Evolutionary conservation across 2,329 filamentous ascomycete species (phyloP), one percentile per base, ranked within the genome.

Genomic region (Cadophora luteo-olivacea): DNA sequence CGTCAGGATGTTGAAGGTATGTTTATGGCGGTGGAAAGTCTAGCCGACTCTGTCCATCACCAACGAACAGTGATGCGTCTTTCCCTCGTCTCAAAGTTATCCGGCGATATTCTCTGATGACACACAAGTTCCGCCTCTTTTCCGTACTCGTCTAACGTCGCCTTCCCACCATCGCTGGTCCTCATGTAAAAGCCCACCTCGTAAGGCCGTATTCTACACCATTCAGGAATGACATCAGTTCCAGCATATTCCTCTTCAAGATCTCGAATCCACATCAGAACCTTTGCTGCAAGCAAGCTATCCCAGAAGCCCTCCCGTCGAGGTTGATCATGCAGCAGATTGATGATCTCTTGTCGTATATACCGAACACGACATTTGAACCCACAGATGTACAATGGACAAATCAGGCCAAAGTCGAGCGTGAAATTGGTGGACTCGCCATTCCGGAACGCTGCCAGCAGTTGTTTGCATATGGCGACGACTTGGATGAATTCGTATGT

Each of bases 271-370:
- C 63, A 69, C 25, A 52, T 32, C 7, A 69, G 12, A 25, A 61
- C 49, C 38, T 49, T 66, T 12, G 57, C 63, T 3, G 61, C 55
- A 19, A 66, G 25, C 6, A 38, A 8, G 19, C 60, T 68, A 29
- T 91, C 88, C 89, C 89, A 91, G 82, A 91, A 88, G 33, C 86
- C 88, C 77, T 91, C 89, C 45, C 64, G 58, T 25, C 89, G 82
- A 12, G 87, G 84, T 72, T 86, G 87, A 72, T 83, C 86, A 61
- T 82, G 80, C 63, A 91, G 78, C 9, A 91, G 79, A 71, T 86
- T 82, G 55, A 91, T 87, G 16, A 88, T 88, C 69, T 85, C 84
- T 24, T 86, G 82, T n/a, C 89, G 84, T 45, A 85, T 81, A 1
- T 80, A 72, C 0, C 83, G 82, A 65, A 89, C 84, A 4, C 87